Evolutionary conservation across 208 protist species (phyloP).

Genomic region (Acanthamoeba lenticulata): DNA sequence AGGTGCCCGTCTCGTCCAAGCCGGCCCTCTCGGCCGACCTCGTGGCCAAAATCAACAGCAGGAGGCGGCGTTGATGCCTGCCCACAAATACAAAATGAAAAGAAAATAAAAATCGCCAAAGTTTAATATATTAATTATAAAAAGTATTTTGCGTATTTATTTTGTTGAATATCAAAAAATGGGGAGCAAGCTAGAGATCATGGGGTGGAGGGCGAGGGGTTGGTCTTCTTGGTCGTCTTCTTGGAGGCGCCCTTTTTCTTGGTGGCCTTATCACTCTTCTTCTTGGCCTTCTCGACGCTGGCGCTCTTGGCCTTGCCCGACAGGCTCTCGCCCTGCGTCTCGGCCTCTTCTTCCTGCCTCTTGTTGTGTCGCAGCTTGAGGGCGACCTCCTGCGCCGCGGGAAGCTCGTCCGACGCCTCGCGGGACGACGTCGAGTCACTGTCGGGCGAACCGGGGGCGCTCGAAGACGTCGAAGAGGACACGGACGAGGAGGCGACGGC

Average conservation of each 20-base stretch:
- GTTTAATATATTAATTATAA: background rate
- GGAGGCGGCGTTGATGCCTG: too few relatives aligned
- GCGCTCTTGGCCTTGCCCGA: background rate
- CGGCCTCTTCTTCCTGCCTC: background rate
- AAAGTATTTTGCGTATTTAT: background rate
- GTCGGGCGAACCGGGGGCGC: too few relatives aligned
- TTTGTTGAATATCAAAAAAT: background rate
- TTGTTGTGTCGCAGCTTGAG: background rate
- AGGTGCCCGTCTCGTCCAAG: background rate
- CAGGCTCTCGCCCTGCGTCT: background rate
- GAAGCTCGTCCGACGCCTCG: background rate
- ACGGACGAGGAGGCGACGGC: background rate
- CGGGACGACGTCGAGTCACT: background rate
- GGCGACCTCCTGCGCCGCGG: background rate
- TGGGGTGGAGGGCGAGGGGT: too few relatives aligned
- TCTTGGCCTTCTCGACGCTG: background rate
- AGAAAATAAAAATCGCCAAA: background rate
- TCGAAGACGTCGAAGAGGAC: background rate
- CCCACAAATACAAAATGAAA: too few relatives aligned
- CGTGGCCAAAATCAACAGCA: too few relatives aligned
- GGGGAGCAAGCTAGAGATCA: too few relatives aligned
- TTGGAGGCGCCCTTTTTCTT: too few relatives aligned
- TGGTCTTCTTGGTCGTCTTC: background rate
- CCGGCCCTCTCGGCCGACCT: too few relatives aligned
- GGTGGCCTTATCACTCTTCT: background rate